Evolutionary conservation across 441 rosid genomes (phyloP).

Genomic region (Populus hybrid): DNA sequence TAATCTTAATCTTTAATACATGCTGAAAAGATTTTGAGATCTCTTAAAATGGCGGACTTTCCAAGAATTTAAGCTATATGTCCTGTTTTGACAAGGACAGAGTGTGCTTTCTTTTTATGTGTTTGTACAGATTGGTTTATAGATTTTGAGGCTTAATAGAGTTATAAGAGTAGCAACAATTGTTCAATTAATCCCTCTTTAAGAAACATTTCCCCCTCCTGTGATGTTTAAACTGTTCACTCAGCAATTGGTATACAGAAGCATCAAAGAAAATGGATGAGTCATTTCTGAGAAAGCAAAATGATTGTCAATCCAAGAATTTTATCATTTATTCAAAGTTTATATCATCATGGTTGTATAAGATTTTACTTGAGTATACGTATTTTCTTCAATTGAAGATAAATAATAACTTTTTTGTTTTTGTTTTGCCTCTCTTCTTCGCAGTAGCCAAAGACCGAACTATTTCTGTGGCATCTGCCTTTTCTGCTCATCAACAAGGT

Average conservation of each 20-base stretch:
- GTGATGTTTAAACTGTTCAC: neutral
- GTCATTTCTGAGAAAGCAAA: neutral
- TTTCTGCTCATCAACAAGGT: constrained; percentile 87
- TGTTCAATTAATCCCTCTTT: neutral
- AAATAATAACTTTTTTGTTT: neutral
- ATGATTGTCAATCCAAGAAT: neutral
- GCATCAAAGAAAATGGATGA: neutral
- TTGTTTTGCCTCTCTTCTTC: neutral
- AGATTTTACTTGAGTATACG: neutral
- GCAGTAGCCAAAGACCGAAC: constrained; percentile 63
- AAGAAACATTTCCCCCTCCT: too few relatives aligned
- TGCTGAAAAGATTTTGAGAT: neutral
- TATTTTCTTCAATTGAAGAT: neutral
- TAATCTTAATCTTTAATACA: neutral
- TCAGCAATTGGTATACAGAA: too few relatives aligned
- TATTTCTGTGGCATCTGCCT: constrained; percentile 78
- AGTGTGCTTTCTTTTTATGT: neutral
- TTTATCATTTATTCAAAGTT: neutral
- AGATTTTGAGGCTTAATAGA: neutral
- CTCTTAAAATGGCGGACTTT: neutral
- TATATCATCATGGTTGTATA: too few relatives aligned
- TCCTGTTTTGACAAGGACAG: neutral
- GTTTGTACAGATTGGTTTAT: neutral
- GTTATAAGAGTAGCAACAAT: neutral
- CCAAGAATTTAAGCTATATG: neutral